Conservation (phyloP, 768 basidiomycete species). For the Pulveroboletus sp. region DNA sequence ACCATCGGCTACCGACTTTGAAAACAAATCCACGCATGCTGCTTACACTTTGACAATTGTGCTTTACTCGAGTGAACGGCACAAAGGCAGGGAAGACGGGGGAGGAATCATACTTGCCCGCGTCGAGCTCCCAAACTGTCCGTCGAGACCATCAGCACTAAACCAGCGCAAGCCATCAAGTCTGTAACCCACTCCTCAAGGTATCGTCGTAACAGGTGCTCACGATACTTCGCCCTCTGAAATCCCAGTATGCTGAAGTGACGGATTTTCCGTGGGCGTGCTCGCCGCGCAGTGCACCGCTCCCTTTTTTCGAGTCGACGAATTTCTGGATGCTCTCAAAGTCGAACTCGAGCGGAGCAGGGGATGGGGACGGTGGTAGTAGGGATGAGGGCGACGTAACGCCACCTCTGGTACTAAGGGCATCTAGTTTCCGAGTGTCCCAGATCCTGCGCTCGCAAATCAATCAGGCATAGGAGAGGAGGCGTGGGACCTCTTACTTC, state of each 20-base stretch:
- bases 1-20: neutral
- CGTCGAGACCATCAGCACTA: slow-evolving; percentile 7
- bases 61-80: slow-evolving; percentile 58
- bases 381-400: slow-evolving; percentile 24
- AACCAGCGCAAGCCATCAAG: neutral
- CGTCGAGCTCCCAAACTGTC: slow-evolving; percentile 73
- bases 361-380: slow-evolving; percentile 21
- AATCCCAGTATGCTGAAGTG: slow-evolving; percentile 84
- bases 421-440: slow-evolving; percentile 66
- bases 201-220: slow-evolving; percentile 84
- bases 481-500: slow-evolving; percentile 44
- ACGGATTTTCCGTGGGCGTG: slow-evolving; percentile 71
- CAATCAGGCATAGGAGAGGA: neutral
- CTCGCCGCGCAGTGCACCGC: slow-evolving; percentile 54
- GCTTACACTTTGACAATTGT: slow-evolving; percentile 78
- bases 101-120: slow-evolving; percentile 42
- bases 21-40: neutral
- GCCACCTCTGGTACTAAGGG: slow-evolving; percentile 33
- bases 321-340: slow-evolving; percentile 46
- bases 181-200: slow-evolving; percentile 51
- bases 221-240: slow-evolving; percentile 70
- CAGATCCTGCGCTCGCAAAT: slow-evolving; percentile 51
- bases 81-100: slow-evolving; percentile 54
- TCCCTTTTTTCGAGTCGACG: slow-evolving; percentile 47
- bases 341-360: slow-evolving; percentile 30